Evolutionary conservation across 768 basidiomycete species (phyloP).

Genomic region (Lactarius sp.): DNA sequence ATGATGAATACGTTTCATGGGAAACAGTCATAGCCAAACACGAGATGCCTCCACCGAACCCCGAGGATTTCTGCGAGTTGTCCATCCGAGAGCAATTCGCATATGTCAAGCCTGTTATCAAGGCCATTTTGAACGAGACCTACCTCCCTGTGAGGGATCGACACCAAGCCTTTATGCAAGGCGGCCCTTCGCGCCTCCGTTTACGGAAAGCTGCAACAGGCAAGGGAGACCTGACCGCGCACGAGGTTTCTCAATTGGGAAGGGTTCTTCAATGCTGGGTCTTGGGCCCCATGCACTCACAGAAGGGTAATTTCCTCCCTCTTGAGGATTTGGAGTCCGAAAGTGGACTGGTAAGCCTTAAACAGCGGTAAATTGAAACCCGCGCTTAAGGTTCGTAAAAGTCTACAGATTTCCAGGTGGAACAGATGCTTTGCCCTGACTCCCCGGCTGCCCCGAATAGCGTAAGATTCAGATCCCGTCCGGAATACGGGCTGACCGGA

Average conservation of each 20-base stretch:
- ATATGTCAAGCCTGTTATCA: conserved; percentile 60
- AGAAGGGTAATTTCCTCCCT: not conserved
- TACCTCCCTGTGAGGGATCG: conserved; percentile 49
- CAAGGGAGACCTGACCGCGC: conserved; percentile 37
- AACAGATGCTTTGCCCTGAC: not conserved
- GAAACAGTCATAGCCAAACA: conserved; percentile 37
- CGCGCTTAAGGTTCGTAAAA: not conserved
- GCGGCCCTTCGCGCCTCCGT: conserved; percentile 44
- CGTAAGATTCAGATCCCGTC: conserved; percentile 2
- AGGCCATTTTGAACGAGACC: conserved; percentile 49
- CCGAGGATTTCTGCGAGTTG: conserved; percentile 44
- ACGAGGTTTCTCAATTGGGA: conserved; percentile 38
- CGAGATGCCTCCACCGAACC: conserved; percentile 39
- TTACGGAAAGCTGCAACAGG: conserved; percentile 35
- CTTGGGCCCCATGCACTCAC: conserved; percentile 21
- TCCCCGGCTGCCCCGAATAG: not conserved
- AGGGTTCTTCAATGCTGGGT: conserved; percentile 33
- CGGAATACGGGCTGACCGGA: not conserved
- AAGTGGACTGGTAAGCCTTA: conserved; percentile 11
- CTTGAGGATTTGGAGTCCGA: conserved; percentile 16
- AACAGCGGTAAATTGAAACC: not conserved
- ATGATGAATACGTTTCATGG: conserved; percentile 25
- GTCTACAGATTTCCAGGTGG: conserved; percentile 14
- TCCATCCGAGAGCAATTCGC: conserved; percentile 54
- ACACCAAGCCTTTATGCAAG: conserved; percentile 54